Evolutionary conservation across 2,329 filamentous ascomycete species (phyloP), one percentile per base, ranked within the genome.

Genomic region (Venturia pyrina): DNA sequence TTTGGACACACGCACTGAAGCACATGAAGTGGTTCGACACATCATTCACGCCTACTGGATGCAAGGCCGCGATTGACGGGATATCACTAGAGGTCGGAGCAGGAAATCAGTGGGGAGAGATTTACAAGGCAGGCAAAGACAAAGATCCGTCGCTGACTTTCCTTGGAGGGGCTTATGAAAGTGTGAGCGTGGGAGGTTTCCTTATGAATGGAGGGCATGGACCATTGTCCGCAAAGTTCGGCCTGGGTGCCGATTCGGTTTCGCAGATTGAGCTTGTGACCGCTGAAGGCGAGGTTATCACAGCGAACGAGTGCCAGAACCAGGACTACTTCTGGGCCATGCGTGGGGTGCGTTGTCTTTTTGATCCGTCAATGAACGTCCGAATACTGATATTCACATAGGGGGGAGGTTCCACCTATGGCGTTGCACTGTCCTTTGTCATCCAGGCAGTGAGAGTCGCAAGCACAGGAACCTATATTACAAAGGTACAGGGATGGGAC

Each of bases 241-340:
- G 76, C 2, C 68, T 78, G 1, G 76, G n/a, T 65, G 50, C 50
- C 24, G 50, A 56, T 34, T 34, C 34, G 50, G 50, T 56, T 2
- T 8, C 77, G 5, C 71, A 71, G 17, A 77, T 78, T 3, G 76
- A 72, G 56, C 65, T 81, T 2, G 74, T 80, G 2, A 72, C 78
- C 65, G 71, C 72, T 1, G 64, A 73, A 8, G 79, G 78, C 4
- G 66, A 73, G 6, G 68, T 79, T 1, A 68, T 77, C 5, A 73
- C 77, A 5, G 78, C 78, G 1, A 73, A 76, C 50, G 72, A 75
- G 17, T 59, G 34, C 28, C 37, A 66, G 40, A 66, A 66, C 21
- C 1, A 40, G 11, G 63, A 65, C 0, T 48, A 32, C 24, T 65
- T 65, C 37, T 65, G 63, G 63, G 63, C 40, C 28, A 65, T 65